These are phyloP conservation scores for Moesziomyces parantarcticus DNA, from an alignment of 1,284 basidiomycete genomes.

Conservation along the genomic window DNA sequence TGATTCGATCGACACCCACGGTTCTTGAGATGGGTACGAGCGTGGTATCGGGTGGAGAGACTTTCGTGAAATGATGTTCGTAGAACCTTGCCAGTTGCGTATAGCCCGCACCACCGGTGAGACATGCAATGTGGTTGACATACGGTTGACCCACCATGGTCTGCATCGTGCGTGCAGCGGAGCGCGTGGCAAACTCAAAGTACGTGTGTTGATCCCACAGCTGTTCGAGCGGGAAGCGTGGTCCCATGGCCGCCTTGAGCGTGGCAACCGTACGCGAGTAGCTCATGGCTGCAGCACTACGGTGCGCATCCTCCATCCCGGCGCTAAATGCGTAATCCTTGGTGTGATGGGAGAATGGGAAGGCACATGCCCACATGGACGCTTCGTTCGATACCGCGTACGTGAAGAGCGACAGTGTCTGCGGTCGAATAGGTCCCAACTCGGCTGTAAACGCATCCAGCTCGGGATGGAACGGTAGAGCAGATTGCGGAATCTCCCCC, in stretches of 20 bases:
- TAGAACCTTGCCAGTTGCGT: slow-evolving; percentile 25
- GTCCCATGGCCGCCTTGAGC: slow-evolving; percentile 33
- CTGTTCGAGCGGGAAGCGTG: slow-evolving; percentile 37
- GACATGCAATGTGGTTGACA: slow-evolving; percentile 38
- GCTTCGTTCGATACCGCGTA: slow-evolving; percentile 17
- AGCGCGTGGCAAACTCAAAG: slow-evolving; percentile 32
- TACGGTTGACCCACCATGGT: slow-evolving; percentile 40
- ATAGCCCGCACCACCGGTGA: slow-evolving; percentile 33
- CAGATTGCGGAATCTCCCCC: slow-evolving; percentile 13
- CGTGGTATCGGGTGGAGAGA: slow-evolving; percentile 22
- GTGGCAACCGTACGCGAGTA: slow-evolving; percentile 27
- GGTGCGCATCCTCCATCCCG: slow-evolving; percentile 3
- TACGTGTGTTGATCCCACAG: slow-evolving; percentile 42
- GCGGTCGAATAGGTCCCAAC: slow-evolving; percentile 20
- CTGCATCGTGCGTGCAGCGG: slow-evolving; percentile 33
- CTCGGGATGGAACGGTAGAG: slow-evolving; percentile 33
- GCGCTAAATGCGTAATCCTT: slow-evolving; percentile 27
- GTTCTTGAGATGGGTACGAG: slow-evolving; percentile 27
- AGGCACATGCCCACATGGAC: slow-evolving; percentile 31
- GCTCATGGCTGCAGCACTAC: slow-evolving; percentile 28
- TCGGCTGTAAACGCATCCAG: slow-evolving; percentile 18
- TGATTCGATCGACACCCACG: slow-evolving; percentile 26
- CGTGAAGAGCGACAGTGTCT: slow-evolving; percentile 18
- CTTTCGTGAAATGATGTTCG: slow-evolving; percentile 33
- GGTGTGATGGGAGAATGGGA: slow-evolving; percentile 34